These are phyloP conservation scores for Trichoderma aggressivum DNA, from an alignment of 2,329 filamentous ascomycete species.

Conservation along the genomic window DNA sequence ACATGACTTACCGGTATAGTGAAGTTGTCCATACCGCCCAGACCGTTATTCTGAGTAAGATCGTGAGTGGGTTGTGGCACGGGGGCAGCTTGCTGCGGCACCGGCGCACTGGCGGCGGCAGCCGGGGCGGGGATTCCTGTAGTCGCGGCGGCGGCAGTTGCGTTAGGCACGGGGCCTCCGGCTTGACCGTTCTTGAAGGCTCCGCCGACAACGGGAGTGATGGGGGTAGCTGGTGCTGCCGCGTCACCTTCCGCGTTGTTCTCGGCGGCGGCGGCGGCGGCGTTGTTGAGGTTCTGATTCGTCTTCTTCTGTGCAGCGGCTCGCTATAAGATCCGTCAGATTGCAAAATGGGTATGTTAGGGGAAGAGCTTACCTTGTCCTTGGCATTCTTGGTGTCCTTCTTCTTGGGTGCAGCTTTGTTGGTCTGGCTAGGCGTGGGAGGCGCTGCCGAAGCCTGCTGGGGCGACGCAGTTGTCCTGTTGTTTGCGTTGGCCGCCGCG, in stretches of 20 bases:
- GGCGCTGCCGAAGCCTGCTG: slow-evolving; percentile 65
- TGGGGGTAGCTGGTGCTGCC: slow-evolving; percentile 61
- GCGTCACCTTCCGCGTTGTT: slow-evolving; percentile 54
- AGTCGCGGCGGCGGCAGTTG: slow-evolving; percentile 27
- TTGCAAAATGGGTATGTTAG: slow-evolving; percentile 8
- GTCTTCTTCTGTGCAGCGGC: slow-evolving; percentile 61
- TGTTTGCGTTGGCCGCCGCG: slow-evolving; percentile 47
- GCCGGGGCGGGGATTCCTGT: slow-evolving; percentile 31
- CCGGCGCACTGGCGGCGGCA: slow-evolving; percentile 30
- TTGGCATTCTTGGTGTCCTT: slow-evolving; percentile 65
- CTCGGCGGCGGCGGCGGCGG: slow-evolving; percentile 56
- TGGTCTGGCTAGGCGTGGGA: slow-evolving; percentile 70
- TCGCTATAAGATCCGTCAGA: slow-evolving; percentile 36
- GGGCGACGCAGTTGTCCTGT: slow-evolving; percentile 57
- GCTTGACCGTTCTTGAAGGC: slow-evolving; percentile 43
- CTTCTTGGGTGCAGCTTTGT: slow-evolving; percentile 76
- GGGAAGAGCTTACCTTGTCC: slow-evolving; percentile 50
- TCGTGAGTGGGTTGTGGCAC: slow-evolving; percentile 48
- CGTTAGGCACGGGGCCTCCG: slow-evolving; percentile 30
- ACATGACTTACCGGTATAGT: slow-evolving; percentile 41
- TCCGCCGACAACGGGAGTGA: slow-evolving; percentile 53
- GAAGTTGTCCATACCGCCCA: slow-evolving; percentile 44
- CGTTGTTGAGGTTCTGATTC: slow-evolving; percentile 49
- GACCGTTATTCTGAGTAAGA: slow-evolving; percentile 43
- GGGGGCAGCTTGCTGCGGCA: slow-evolving; percentile 40